phyloP scores from a whole-genome alignment of 2,329 filamentous ascomycete genomes.

The Helotiales sp. region DNA sequence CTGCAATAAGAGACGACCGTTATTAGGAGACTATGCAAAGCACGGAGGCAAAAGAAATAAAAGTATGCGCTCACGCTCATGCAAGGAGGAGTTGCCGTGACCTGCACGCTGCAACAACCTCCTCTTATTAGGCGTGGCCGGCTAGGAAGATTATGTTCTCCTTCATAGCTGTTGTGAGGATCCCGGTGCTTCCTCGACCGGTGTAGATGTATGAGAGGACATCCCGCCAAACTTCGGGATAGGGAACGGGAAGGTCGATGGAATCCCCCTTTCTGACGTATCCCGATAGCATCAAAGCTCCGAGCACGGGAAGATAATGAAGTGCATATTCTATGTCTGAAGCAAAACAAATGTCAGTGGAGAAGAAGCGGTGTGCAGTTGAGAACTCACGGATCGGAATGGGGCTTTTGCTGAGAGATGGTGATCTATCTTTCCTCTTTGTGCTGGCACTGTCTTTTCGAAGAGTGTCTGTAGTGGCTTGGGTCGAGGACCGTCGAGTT shows the following conservation, averaged over 20 bases:
- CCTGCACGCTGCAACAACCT: neutral
- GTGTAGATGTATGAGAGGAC: slow-evolving; percentile 63
- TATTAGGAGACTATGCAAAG: neutral
- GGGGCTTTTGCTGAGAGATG: slow-evolving; percentile 33
- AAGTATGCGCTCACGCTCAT: slow-evolving; percentile 4
- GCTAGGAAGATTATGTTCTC: slow-evolving; percentile 62
- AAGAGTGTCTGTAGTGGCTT: neutral
- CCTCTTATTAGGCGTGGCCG: slow-evolving; percentile 44
- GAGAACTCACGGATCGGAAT: slow-evolving; percentile 54
- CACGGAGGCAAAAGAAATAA: neutral
- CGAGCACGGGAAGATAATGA: slow-evolving; percentile 57
- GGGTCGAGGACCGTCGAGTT: slow-evolving; percentile 29
- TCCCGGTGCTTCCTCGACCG: slow-evolving; percentile 51
- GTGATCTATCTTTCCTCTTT: neutral
- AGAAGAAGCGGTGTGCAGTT: slow-evolving; percentile 1
- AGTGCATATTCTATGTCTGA: slow-evolving; percentile 55
- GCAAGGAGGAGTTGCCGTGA: neutral
- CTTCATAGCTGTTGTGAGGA: slow-evolving; percentile 52
- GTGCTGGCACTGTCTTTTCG: slow-evolving; percentile 7
- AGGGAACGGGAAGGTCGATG: slow-evolving; percentile 62
- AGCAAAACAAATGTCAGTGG: neutral
- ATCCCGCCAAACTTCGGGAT: slow-evolving; percentile 59
- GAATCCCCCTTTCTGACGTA: slow-evolving; percentile 57
- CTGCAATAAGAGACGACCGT: neutral
- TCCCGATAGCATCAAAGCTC: slow-evolving; percentile 59